Percentiles rank a stretch among this genome's conserved stretches.
These are phyloP conservation scores for Pyrrhoderma lamaoense DNA, from an alignment of 1,284 basidiomycete species.

Conservation along the genomic window DNA sequence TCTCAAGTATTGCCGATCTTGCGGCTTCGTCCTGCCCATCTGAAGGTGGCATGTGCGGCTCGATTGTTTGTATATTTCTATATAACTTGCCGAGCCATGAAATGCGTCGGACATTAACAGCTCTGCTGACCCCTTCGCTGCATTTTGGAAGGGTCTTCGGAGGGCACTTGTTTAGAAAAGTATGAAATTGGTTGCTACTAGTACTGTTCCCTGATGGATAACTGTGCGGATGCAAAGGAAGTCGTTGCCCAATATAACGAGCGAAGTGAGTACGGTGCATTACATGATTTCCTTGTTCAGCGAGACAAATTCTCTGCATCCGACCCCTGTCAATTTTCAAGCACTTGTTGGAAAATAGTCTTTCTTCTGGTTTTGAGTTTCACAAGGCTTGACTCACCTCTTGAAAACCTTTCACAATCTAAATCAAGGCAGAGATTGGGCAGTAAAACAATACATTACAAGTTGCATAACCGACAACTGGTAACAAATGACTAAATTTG, in stretches of 20 bases:
- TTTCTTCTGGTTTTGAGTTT: neutral
- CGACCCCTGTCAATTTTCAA: too few species aligned
- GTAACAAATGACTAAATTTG: neutral
- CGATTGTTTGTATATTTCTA: constrained; percentile 22
- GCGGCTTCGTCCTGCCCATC: constrained; percentile 61
- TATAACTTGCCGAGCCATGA: constrained; percentile 27
- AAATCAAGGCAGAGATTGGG: too few species aligned
- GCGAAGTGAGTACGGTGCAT: constrained; percentile 11
- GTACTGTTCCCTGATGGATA: too few species aligned
- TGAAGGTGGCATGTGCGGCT: constrained; percentile 23
- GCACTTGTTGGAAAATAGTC: neutral
- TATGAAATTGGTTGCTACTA: too few species aligned
- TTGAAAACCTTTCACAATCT: too few species aligned
- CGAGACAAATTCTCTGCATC: too few species aligned
- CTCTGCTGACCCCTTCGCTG: neutral
- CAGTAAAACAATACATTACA: too few species aligned
- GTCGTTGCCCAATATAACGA: too few species aligned
- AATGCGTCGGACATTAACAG: constrained; percentile 16
- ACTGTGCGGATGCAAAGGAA: too few species aligned
- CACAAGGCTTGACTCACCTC: too few species aligned
- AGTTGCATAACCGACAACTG: too few species aligned
- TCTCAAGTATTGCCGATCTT: constrained; percentile 66
- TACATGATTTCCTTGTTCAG: constrained; percentile 11
- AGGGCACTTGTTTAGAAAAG: too few species aligned
- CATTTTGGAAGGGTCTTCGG: neutral